Conservation (phyloP, 169 alveolate genomes). For the Eimeria praecox region DNA sequence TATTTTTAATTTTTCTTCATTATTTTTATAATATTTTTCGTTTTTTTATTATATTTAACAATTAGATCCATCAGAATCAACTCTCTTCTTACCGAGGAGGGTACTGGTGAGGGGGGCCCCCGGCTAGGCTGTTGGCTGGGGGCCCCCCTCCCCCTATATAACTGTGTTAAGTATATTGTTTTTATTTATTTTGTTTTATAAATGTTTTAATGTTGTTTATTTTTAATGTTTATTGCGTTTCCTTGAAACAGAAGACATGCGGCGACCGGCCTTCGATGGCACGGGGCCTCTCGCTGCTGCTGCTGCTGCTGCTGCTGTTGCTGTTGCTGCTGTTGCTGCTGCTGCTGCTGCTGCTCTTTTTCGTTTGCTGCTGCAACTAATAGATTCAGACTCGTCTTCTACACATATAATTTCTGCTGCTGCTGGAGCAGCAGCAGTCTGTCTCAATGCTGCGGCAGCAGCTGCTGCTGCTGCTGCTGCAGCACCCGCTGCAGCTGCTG, state of each 20-base stretch:
- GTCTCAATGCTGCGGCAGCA: neutral
- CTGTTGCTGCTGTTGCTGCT: neutral
- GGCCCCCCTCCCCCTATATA: too few species aligned
- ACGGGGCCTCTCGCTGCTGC: constrained; percentile 23
- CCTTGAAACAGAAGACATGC: neutral
- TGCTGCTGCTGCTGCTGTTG: neutral
- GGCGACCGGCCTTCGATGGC: neutral
- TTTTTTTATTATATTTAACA: too few species aligned
- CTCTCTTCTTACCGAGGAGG: too few species aligned
- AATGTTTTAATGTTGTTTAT: neutral
- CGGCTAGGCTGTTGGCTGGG: too few species aligned
- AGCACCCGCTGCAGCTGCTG: neutral
- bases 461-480: neutral
- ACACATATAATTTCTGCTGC: neutral
- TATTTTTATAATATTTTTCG: too few species aligned
- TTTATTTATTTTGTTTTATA: neutral
- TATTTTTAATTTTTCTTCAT: too few species aligned
- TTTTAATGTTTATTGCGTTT: constrained; percentile 1
- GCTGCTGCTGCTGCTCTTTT: constrained; percentile 15
- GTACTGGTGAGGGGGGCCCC: too few species aligned
- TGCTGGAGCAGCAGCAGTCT: neutral
- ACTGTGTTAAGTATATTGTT: neutral
- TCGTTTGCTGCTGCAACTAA: neutral
- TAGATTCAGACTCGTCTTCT: neutral
- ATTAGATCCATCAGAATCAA: too few species aligned